Evolutionary conservation across 2,329 filamentous ascomycete species (phyloP).

Genomic region (Colletotrichum plurivorum): DNA sequence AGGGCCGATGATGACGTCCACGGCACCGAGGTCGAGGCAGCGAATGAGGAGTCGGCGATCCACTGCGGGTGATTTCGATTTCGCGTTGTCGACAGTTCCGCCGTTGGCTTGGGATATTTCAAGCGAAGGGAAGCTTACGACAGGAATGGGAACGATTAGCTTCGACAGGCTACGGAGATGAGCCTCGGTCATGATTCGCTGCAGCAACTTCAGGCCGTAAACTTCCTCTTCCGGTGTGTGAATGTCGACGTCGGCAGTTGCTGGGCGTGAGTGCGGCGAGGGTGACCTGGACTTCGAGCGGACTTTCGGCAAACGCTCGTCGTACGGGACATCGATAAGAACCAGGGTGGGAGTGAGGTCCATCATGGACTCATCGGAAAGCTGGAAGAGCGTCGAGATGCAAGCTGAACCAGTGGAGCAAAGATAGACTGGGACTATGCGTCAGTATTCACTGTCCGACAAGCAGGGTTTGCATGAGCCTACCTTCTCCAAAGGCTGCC

Average conservation of each 20-base stretch:
- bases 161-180: conserved; percentile 69
- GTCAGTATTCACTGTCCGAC: neutral
- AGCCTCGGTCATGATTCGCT: conserved; percentile 71
- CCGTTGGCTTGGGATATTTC: conserved; percentile 46
- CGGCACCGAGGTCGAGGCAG: conserved; percentile 88
- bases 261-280: conserved; percentile 59
- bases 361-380: conserved; percentile 66
- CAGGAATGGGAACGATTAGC: conserved; percentile 69
- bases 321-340: conserved; percentile 68
- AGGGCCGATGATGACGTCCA: conserved; percentile 88
- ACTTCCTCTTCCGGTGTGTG: conserved; percentile 62
- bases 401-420: conserved; percentile 68
- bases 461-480: conserved; percentile 41
- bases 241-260: conserved; percentile 54
- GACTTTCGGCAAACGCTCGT: conserved; percentile 60
- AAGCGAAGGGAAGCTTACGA: conserved; percentile 60
- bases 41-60: conserved; percentile 70
- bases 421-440: conserved; percentile 61
- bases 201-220: conserved; percentile 69
- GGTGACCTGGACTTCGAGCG: conserved; percentile 55
- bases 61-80: conserved; percentile 44
- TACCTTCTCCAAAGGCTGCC: conserved; percentile 70
- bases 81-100: conserved; percentile 40
- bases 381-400: conserved; percentile 65
- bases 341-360: conserved; percentile 71